Base-by-base conservation (phyloP, 2,329 filamentous ascomycete species). In the Colletotrichum orchidophilum region DNA sequence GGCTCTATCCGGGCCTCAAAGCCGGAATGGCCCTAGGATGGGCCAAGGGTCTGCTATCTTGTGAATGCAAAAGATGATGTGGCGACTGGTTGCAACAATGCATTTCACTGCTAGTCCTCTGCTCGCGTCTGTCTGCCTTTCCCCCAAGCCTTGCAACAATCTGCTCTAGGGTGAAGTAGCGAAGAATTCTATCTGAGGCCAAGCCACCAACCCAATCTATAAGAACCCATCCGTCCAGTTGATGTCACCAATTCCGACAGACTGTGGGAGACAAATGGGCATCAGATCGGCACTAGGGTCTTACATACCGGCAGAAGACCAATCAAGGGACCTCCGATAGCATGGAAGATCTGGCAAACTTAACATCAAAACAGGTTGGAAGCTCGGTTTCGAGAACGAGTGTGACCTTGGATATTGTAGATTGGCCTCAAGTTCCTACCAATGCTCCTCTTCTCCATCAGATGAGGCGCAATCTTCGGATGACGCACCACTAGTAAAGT, bases 111-210 rank as follows among this genome's bases (percentile, higher is more conserved):
- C 33, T 33, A 21, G 46, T 18, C 24, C 13, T 15, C 11, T 21
- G 39, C 39, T 46, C 39, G 39, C 39, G 29, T 26, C 39, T 42
- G 66, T 65, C 66, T 67, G 63, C 63, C 63, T 66, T 53, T 42
- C 61, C 61, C 46, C 59, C 39, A 21, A 46, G 18, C 29, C 66
- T 63, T 59, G 53, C 53, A 59, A 27, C 27, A 31, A 65, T 69
- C 66, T 69, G 53, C 60, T 52, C 61, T 65, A 65, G 18, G 66
- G 33, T 46, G 53, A 53, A 46, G 24, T 59, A 53, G 53, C 53
- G 61, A 53, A 69, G 66, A 65, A 64, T 69, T 64, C 27, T 33
- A 64, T 69, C 42, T 59, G 53, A 35, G 64, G 61, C 66, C 66
- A 69, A 64, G 66, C 60, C 66, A 64, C 66, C 39, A 39, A 24